Base-by-base conservation (phyloP, 345 rosid genomes). In the Iberis pinnata region DNA sequence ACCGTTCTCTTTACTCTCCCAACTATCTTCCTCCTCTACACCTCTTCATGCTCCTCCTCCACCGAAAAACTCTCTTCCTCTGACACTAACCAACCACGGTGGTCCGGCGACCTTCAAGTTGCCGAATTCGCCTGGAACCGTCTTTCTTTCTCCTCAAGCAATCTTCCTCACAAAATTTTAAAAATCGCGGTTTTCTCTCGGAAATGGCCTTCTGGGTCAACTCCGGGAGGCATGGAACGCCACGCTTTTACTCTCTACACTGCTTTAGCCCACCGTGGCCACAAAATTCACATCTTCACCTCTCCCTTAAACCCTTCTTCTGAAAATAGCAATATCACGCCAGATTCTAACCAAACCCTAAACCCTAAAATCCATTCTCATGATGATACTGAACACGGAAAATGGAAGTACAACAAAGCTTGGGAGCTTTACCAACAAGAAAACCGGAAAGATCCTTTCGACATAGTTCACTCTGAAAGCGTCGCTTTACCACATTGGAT, bases 151-250 rank as follows among this genome's bases (percentile, higher is more conserved):
- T 13, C 8, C 8, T 24, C 36, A 36, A 49, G 58, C 43, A 49
- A 35, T 14, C 66, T 71, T 33, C 73, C 84, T 6, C 76, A 46
- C 0, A 6, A 68, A 35, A 44, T 31, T 3, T 89, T 92, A 4
- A 81, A 63, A 39, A 71, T 92, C 11, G 98, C 98, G 0, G 96
- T 85, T 17, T 92, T 92, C 68, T 81, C 95, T 13, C 61, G 98
- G 16, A 92, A 92, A 68, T 92, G 96, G 98, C 98, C 98, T 0
- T 32, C 77, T 0, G 83, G 83, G 0, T 60, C 93, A 0, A 54
- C 69, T 29, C 98, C 96, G 0, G 98, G 96, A 0, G 98, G 98
- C 41, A 92, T 92, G 98, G 98, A 92, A 60, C 89, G 95, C n/a
- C 98, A 92, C 1, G 98, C 98, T 18, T 57, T 69, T 51, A 81